Evolutionary conservation across 495 filamentous ascomycete species (phyloP), one percentile per base, ranked within the genome.

Genomic region (Neurospora sp.): DNA sequence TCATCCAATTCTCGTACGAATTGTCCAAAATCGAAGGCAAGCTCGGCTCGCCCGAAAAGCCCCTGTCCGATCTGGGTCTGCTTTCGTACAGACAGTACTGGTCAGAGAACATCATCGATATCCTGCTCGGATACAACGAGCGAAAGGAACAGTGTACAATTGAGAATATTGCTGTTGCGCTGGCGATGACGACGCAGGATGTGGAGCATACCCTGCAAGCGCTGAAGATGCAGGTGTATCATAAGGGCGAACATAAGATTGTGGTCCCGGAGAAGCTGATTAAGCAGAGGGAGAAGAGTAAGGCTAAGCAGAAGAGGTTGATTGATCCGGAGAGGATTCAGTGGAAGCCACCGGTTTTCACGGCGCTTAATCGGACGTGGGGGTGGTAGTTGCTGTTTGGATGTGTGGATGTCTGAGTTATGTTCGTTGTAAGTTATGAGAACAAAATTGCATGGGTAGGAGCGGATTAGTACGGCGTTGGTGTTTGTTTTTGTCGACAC

Each of bases 1-100:
- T 99, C 46, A 99, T 99, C 80, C 93, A 94, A 42, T 98, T 99
- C 87, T 97, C 93, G 20, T 99, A 99, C 84, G 95, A 98, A 81
- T 91, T 99, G 5, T 94, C 92, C 79, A 97, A 95, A 81, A 92
- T 96, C 66, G 96, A 99, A 82, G 90, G 89, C 74, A 98, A 97
- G 81, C 89, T 97, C 5, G 96, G 96, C 12, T 96, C 93, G 7
- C 96, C 96, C 1, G 96, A 99, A 80, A 99, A 99, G 79, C 96
- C 96, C 0, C 90, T 99, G 3, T 96, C 92, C 72, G 96, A 99
- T 85, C 80, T 99, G 46, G 96, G 96, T 69, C 82, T 99, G 37
- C 85, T 99, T 22, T 91, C 93, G 70, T 99, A 99, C 81, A 88
- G 96, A 66, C 94, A 96, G 69, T 99, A 97, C 82, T 99, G 96